These are phyloP conservation scores for Phyllosticta citrichinensis DNA, from an alignment of 2,329 filamentous ascomycete genomes.

Conservation along the genomic window DNA sequence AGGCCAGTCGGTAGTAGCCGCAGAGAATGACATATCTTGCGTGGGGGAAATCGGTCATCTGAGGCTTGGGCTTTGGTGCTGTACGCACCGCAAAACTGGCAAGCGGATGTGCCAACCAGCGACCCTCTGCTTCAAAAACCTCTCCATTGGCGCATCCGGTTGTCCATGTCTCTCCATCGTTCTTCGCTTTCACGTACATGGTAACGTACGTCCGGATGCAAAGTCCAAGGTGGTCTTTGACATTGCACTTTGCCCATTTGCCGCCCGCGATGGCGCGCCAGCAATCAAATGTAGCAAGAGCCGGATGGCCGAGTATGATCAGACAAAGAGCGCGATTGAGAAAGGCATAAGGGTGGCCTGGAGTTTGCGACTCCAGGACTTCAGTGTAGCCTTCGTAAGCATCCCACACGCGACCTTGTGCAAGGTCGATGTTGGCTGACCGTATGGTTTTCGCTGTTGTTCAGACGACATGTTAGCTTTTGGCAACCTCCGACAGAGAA, in stretches of 20 bases:
- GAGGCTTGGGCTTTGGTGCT: not conserved
- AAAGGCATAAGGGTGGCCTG: not conserved
- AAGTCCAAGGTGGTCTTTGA: not conserved
- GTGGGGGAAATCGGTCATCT: not conserved
- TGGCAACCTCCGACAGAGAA: not conserved
- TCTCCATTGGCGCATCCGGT: not conserved
- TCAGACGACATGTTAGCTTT: not conserved
- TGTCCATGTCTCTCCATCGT: not conserved
- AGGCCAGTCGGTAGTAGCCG: constrained; percentile 15
- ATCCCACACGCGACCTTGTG: not conserved
- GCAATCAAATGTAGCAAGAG: constrained; percentile 17
- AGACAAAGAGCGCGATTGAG: not conserved
- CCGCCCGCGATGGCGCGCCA: constrained; percentile 13
- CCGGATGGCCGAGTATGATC: constrained; percentile 12
- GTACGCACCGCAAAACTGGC: not conserved
- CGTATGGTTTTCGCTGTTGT: not conserved
- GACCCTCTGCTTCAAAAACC: not conserved
- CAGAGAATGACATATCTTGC: constrained; percentile 11
- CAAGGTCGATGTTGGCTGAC: not conserved
- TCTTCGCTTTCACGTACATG: not conserved
- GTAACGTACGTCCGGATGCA: not conserved
- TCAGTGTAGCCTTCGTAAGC: not conserved
- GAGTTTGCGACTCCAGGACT: not conserved
- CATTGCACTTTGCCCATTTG: not conserved
- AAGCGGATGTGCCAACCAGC: not conserved